Evolutionary conservation across 345 rosid species (phyloP).

Genomic region (Aquilaria sinensis): DNA sequence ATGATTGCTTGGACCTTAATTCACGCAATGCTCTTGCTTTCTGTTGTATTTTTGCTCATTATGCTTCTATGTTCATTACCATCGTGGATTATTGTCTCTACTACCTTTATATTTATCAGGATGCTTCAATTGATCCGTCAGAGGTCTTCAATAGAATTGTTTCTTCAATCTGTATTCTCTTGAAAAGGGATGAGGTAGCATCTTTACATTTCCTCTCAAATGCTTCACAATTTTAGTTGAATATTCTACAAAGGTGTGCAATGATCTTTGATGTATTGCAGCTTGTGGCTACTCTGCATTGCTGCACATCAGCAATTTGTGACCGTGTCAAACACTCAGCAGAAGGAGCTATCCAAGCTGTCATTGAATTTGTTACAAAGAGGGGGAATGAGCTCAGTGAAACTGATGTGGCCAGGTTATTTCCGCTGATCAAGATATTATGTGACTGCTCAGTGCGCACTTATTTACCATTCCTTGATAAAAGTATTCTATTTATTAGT

Average conservation of each 20-base stretch:
- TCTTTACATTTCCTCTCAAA: constrained; percentile 1
- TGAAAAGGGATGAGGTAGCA: constrained; percentile 76
- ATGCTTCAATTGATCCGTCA: constrained; percentile 97
- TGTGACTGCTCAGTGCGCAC: background rate
- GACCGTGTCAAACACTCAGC: constrained; percentile 86
- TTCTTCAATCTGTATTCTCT: constrained; percentile 63
- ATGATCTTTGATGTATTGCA: constrained; percentile 28
- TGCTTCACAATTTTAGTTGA: no score
- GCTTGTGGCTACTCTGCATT: constrained; percentile 76
- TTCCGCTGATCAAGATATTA: no score
- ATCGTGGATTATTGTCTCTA: background rate
- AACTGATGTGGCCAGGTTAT: constrained; percentile 67
- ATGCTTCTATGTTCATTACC: constrained; percentile 8
- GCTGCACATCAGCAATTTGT: constrained; percentile 75
- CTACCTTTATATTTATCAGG: constrained; percentile 38
- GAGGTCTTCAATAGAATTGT: constrained; percentile 95
- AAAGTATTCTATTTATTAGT: background rate
- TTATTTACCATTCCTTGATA: background rate
- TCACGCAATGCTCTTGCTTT: background rate
- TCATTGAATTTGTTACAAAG: constrained; percentile 73
- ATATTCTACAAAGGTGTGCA: constrained; percentile 14
- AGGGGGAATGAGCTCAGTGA: constrained; percentile 79
- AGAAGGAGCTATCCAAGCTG: constrained; percentile 95
- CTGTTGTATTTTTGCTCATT: constrained; percentile 9
- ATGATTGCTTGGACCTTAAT: constrained; percentile 15